Conservation (phyloP, 208 protist genomes). For the Crithidia acanthocephali region DNA sequence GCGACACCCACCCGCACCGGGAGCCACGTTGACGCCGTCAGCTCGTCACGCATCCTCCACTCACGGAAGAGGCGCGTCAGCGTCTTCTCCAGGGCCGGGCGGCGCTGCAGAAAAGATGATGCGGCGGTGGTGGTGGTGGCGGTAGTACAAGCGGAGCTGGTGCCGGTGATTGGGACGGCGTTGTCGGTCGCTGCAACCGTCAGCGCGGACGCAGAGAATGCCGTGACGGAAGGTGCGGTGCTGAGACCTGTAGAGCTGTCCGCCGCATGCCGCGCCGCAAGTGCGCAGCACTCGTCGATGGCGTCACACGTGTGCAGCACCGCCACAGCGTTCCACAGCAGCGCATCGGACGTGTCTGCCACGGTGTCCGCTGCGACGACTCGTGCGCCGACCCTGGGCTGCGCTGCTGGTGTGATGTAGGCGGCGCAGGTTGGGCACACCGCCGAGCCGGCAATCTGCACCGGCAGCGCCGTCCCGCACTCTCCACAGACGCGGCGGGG, state of each 20-base stretch:
- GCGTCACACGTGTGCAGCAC: slow-evolving; percentile 36
- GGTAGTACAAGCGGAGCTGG: neutral
- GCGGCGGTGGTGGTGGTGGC: too few species aligned
- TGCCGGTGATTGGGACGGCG: too few species aligned
- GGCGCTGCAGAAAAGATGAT: slow-evolving; percentile 19
- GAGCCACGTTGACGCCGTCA: slow-evolving; percentile 11
- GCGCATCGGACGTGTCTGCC: neutral
- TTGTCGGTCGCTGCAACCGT: neutral
- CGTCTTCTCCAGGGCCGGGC: slow-evolving; percentile 21
- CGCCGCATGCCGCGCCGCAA: neutral
- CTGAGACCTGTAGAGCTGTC: neutral
- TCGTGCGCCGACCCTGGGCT: neutral
- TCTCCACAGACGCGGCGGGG: slow-evolving; percentile 25
- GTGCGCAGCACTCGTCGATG: slow-evolving; percentile 16
- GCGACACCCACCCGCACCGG: slow-evolving; percentile 26
- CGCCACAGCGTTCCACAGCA: slow-evolving; percentile 26
- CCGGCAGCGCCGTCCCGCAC: slow-evolving; percentile 24
- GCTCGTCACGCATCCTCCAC: slow-evolving; percentile 17
- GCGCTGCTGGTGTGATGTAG: slow-evolving; percentile 18
- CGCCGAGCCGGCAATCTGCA: slow-evolving; percentile 16
- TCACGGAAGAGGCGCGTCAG: slow-evolving; percentile 19
- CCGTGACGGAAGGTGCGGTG: neutral
- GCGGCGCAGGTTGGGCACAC: slow-evolving; percentile 41
- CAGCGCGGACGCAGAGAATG: neutral
- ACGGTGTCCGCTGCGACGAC: neutral